Base-by-base conservation (phyloP, 805 yeast species). In the Sungouiella thailandica region DNA sequence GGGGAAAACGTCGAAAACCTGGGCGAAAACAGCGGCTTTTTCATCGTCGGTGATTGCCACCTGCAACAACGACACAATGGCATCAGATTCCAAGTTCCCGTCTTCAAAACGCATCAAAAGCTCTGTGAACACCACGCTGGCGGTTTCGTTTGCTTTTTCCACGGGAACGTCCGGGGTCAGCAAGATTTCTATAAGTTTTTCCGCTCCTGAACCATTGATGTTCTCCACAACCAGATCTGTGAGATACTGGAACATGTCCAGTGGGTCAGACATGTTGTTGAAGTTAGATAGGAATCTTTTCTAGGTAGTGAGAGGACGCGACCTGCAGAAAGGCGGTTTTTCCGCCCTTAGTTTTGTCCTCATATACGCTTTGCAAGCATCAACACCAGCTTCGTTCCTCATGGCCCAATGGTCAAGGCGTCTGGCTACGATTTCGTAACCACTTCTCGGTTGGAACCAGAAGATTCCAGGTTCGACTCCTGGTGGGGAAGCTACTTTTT, bases 381-480 rank as follows among this genome's bases (percentile, higher is more conserved):
- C n/a, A n/a, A n/a, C n/a, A n/a, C n/a, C n/a, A n/a, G 63, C 65
- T 60, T 61, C 65, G 68, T 73, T 73, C 78, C 78, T 73, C 78
- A 75, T 73, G 78, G 78, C 78, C 78, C 76, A 73, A 73, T 73
- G 78, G 78, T 73, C 76, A 73, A 74, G 78, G 78, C 78, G 78
- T 73, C 77, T 71, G 78, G 78, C 78, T 73, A 73, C 78, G 78
- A 67, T 62, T 53, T 51, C 39, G 63, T 58, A 58, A 52, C 62
- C 63, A 60, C 66, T 58, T 57, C 62, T 51, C 48, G 54, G 54
- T 47, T 52, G 62, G 62, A 62, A 66, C 66, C 70, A 64, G 68
- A 62, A 63, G 70, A 62, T 62, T 65, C 70, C 69, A 63, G 71
- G 70, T 65, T 65, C 70, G 71, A 66, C 65, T 62, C 68, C 68